These are phyloP conservation scores for Theobroma grandiflorum DNA, from an alignment of 441 rosid species.

Conservation along the genomic window DNA sequence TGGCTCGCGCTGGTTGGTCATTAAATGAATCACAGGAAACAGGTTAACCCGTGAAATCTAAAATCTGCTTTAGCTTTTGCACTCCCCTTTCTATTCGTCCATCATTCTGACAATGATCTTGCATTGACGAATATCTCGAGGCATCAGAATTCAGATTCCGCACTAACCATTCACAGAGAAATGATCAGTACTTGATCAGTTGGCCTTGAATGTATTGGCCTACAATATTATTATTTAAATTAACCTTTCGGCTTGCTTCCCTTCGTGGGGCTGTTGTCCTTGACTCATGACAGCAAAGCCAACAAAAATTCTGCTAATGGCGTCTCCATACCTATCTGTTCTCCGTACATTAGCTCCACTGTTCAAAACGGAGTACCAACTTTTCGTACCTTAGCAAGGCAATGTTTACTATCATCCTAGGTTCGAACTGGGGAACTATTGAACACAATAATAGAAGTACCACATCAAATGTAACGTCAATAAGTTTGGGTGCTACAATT, in stretches of 20 bases:
- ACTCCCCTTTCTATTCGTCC: not conserved
- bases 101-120: constrained; percentile 19
- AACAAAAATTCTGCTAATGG: not conserved
- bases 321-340: not conserved
- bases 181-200: not conserved
- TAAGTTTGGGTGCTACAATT: too few species aligned
- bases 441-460: not conserved
- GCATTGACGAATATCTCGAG: constrained; percentile 11
- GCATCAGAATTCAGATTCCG: not conserved
- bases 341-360: constrained; percentile 7
- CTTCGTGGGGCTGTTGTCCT: constrained; percentile 13
- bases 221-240: not conserved
- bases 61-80: not conserved
- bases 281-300: not conserved
- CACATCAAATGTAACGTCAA: not conserved
- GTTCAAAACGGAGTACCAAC: not conserved
- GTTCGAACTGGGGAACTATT: not conserved
- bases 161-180: not conserved
- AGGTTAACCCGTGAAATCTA: constrained; percentile 2
- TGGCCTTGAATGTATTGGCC: not conserved
- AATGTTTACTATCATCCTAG: not conserved
- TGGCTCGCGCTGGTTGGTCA: not conserved
- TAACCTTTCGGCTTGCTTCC: not conserved
- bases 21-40: constrained; percentile 13
- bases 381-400: constrained; percentile 6